Conservation (phyloP, 352 stramenopile genomes). For the Thalassiosira hispida region DNA sequence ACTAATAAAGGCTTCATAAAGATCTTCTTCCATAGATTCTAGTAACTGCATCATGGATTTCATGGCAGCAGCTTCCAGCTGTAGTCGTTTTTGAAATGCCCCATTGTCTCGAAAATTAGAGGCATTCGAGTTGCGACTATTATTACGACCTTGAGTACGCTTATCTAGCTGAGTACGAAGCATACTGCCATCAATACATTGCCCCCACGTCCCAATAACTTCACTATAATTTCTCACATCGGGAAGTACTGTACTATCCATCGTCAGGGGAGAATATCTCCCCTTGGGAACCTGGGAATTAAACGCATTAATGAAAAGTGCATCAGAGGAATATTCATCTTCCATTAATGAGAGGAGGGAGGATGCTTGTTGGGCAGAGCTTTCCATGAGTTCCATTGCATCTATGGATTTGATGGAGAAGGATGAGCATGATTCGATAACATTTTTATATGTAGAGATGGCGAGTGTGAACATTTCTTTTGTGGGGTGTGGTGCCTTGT, state of each 20-base stretch:
- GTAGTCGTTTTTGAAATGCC: conserved; percentile 38
- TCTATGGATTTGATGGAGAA: conserved; percentile 29
- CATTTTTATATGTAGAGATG: conserved; percentile 41
- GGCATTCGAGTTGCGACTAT: neutral
- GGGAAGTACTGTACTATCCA: conserved; percentile 19
- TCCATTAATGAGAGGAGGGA: conserved; percentile 37
- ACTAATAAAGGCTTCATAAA: conserved; percentile 31
- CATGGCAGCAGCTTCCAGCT: conserved; percentile 41
- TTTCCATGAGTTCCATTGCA: conserved; percentile 42
- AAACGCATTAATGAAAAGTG: conserved; percentile 35
- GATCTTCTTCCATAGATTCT: conserved; percentile 53
- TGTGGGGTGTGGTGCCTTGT: conserved; percentile 43
- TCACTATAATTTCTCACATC: conserved; percentile 52
- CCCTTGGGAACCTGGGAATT: conserved; percentile 33
- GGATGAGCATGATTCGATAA: conserved; percentile 31
- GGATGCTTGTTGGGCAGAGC: conserved; percentile 29
- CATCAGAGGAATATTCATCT: conserved; percentile 39
- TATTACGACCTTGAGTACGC: neutral
- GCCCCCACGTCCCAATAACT: conserved; percentile 35
- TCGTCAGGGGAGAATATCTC: conserved; percentile 26
- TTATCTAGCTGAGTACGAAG: conserved; percentile 4
- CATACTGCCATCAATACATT: conserved; percentile 42
- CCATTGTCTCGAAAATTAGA: conserved; percentile 24
- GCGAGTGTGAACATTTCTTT: conserved; percentile 47
- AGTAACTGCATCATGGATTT: conserved; percentile 54